Evolutionary conservation across 2,329 filamentous ascomycete genomes (phyloP), one percentile per base, ranked within the genome.

Genomic region (Seiridium unicorne): DNA sequence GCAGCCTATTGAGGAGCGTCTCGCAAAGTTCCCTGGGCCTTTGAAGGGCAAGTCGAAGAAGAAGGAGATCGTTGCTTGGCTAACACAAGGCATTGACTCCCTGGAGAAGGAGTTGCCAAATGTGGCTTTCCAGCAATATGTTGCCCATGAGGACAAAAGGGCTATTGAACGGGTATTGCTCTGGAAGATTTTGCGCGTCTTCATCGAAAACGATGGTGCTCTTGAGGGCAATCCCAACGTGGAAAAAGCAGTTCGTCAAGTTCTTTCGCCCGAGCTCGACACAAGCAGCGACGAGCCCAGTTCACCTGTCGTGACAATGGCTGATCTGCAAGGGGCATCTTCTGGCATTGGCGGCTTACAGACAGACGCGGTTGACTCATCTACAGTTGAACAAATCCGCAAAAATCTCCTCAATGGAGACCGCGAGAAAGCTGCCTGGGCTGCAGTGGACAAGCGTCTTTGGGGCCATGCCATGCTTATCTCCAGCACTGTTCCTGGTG

Each of bases 401-500:
- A 87, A 83, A 51, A 82, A 87, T 68, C 82, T 99, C 4, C 81
- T 96, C 7, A 80, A 85, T 58, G 95, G 96, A 8, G 89, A 98
- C 51, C 86, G 93, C 31, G 93, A 97, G 70, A 92, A 93, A 66
- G 95, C 95, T 4, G 91, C 96, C 0, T 98, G 94, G 94, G 83
- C 90, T 64, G 93, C 95, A 4, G 94, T 93, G 38, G 95, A 99
- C 73, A 93, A 93, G 73, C 87, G 93, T 54, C 80, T 99, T 3
- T 99, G 96, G 96, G 95, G 92, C 2, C 96, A 99, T 73, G 96
- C 95, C 3, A 90, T 99, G 84, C 81, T 99, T 26, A 89, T 99
- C 42, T 90, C 95, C 1, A 84, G 87, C 62, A 88, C 87, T 0
- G 73, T 96, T 76, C 64, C 67, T 5, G 95, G 92, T 1, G 90